These are phyloP conservation scores for Cymbopogon citratus DNA, from an alignment of 176 grass and related monocot species.

Conservation along the genomic window DNA sequence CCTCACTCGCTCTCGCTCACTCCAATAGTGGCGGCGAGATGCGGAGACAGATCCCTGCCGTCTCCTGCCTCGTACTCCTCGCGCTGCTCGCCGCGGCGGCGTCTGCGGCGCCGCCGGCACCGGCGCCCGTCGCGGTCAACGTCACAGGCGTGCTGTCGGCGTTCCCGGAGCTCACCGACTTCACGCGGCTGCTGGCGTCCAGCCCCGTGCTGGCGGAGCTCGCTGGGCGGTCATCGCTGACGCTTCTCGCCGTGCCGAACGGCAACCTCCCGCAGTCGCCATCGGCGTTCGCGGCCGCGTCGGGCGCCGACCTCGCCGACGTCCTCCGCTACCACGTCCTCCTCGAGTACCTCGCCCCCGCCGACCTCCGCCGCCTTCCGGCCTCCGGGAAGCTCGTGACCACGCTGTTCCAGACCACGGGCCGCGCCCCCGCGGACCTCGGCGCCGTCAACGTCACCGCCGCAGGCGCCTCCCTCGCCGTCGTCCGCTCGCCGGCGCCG, in stretches of 20 bases:
- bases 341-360: conserved; percentile 65
- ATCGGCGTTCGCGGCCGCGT: neutral
- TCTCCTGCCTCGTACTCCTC: conserved; percentile 13
- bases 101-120: neutral
- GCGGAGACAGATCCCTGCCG: conserved; percentile 40
- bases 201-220: conserved; percentile 57
- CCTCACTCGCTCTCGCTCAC: conserved; percentile 11
- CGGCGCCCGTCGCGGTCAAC: conserved; percentile 33
- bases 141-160: conserved; percentile 43
- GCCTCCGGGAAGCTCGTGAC: conserved; percentile 62
- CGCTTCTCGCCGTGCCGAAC: conserved; percentile 77
- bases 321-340: conserved; percentile 87
- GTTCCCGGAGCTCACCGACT: conserved; percentile 48
- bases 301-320: conserved; percentile 33
- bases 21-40: conserved; percentile 32
- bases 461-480: neutral
- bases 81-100: neutral
- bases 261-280: conserved; percentile 45
- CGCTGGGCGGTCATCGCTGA: conserved; percentile 58
- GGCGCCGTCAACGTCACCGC: conserved; percentile 67
- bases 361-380: conserved; percentile 60
- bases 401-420: conserved; percentile 82
- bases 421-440: conserved; percentile 55
- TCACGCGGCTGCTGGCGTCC: conserved; percentile 42
- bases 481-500: conserved; percentile 44